These are phyloP conservation scores for Clonostachys solani DNA, from an alignment of 2,329 filamentous ascomycete species.

Conservation along the genomic window DNA sequence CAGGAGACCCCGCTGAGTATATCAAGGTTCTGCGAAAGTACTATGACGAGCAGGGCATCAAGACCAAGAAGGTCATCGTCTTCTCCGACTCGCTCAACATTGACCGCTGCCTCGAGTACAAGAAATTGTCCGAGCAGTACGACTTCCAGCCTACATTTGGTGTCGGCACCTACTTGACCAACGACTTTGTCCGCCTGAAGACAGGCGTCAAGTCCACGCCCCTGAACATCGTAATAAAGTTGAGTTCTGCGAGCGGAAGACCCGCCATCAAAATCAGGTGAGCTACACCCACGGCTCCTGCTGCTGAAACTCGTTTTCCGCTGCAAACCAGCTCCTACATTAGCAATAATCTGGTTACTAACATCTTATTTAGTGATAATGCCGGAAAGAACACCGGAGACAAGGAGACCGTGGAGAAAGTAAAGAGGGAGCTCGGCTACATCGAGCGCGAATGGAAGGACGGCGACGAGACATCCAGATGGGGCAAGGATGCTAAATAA, in stretches of 20 bases:
- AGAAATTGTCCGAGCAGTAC: slow-evolving; percentile 71
- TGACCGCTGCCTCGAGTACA: slow-evolving; percentile 87
- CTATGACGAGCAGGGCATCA: slow-evolving; percentile 72
- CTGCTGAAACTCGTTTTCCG: neutral
- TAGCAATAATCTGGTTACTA: neutral
- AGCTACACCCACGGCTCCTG: slow-evolving; percentile 3
- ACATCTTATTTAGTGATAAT: slow-evolving; percentile 55
- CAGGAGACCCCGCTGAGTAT: slow-evolving; percentile 78
- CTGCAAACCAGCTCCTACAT: neutral
- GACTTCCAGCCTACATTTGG: slow-evolving; percentile 88
- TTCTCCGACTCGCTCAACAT: slow-evolving; percentile 96
- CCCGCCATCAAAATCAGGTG: slow-evolving; percentile 84
- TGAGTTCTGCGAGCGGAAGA: slow-evolving; percentile 77
- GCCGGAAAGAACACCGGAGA: slow-evolving; percentile 93
- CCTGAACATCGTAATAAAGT: slow-evolving; percentile 96
- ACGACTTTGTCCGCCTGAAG: slow-evolving; percentile 75
- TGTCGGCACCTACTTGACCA: slow-evolving; percentile 92
- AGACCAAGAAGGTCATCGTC: slow-evolving; percentile 80
- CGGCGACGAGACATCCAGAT: slow-evolving; percentile 79
- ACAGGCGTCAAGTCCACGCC: slow-evolving; percentile 82
- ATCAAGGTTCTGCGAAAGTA: slow-evolving; percentile 76
- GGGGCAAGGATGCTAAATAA: slow-evolving; percentile 54
- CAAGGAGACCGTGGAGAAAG: slow-evolving; percentile 68
- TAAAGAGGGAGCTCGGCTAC: slow-evolving; percentile 85
- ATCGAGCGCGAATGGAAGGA: slow-evolving; percentile 78